phyloP scores from a whole-genome alignment of 192 early-diverging fungal genomes.

The Coemansia sp. region DNA sequence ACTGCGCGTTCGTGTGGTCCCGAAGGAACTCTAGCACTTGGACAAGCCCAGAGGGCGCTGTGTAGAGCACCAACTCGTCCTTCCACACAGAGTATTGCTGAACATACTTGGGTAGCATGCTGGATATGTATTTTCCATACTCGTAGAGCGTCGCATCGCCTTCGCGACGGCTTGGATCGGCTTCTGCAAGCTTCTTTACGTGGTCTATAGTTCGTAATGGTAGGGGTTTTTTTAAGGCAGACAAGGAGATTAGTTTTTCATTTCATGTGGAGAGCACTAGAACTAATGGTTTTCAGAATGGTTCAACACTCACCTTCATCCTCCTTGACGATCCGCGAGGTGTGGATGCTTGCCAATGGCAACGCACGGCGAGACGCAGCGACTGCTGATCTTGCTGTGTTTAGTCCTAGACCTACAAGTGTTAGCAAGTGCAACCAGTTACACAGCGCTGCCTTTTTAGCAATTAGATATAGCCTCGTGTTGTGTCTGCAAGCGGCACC shows the following conservation, averaged over 20 bases:
- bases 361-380: slow-evolving; percentile 4
- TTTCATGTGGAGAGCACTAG: background rate
- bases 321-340: slow-evolving; percentile 21
- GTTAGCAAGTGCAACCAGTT: background rate
- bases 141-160: slow-evolving; percentile 62
- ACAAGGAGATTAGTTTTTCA: background rate
- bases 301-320: slow-evolving; percentile 21
- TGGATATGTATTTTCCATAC: slow-evolving; percentile 85
- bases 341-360: slow-evolving; percentile 29
- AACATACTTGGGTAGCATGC: slow-evolving; percentile 89
- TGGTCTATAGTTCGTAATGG: slow-evolving; percentile 15
- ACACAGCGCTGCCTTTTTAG: background rate
- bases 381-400: background rate
- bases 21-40: slow-evolving; percentile 87
- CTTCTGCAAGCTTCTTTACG: slow-evolving; percentile 33
- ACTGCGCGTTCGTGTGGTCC: slow-evolving; percentile 89
- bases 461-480: background rate
- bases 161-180: slow-evolving; percentile 42
- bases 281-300: background rate
- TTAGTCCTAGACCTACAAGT: slow-evolving; percentile 6
- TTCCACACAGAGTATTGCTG: slow-evolving; percentile 98
- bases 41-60: slow-evolving; percentile 76
- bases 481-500: background rate
- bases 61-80: slow-evolving; percentile 94
- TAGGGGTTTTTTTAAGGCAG: background rate